phyloP scores from a whole-genome alignment of 371 early-diverging fungal species.

The Actinomortierella ambigua region DNA sequence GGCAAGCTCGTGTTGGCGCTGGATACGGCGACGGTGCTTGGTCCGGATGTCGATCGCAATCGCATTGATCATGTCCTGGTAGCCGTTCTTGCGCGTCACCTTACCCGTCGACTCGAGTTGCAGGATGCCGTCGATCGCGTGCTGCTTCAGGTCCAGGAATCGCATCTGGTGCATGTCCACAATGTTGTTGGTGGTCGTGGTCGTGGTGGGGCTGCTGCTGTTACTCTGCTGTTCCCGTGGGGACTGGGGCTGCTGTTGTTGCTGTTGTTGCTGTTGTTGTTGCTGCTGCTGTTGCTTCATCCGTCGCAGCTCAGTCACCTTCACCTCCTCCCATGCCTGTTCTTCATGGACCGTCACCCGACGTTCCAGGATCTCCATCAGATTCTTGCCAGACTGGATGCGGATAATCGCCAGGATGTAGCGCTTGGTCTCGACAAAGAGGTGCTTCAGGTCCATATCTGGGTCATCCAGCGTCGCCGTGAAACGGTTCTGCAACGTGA shows the following conservation, averaged over 20 bases:
- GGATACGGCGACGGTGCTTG: conserved; percentile 85
- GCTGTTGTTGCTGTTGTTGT: conserved; percentile 36
- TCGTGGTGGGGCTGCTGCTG: too few species aligned
- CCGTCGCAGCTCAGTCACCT: conserved; percentile 24
- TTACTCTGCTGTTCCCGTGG: conserved; percentile 20
- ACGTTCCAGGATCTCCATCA: conserved; percentile 84
- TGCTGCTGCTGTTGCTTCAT: conserved; percentile 24
- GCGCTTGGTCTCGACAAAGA: conserved; percentile 91
- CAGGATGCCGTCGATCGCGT: conserved; percentile 75
- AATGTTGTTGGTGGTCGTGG: conserved; percentile 24
- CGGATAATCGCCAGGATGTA: conserved; percentile 81
- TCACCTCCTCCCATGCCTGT: conserved; percentile 44
- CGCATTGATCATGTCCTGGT: conserved; percentile 90
- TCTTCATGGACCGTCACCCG: conserved; percentile 79
- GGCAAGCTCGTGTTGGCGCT: conserved; percentile 75
- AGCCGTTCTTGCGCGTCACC: conserved; percentile 58
- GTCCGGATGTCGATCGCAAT: conserved; percentile 94
- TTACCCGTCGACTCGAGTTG: conserved; percentile 71
- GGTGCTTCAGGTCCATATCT: conserved; percentile 65
- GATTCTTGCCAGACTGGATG: conserved; percentile 79
- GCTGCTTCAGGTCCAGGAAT: conserved; percentile 70
- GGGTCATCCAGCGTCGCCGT: conserved; percentile 63
- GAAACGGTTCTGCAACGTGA: conserved; percentile 59
- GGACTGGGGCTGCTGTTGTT: conserved; percentile 47
- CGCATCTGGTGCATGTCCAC: conserved; percentile 58